Base-by-base conservation (phyloP, 495 filamentous ascomycete species). In the Xylaria intraflava region DNA sequence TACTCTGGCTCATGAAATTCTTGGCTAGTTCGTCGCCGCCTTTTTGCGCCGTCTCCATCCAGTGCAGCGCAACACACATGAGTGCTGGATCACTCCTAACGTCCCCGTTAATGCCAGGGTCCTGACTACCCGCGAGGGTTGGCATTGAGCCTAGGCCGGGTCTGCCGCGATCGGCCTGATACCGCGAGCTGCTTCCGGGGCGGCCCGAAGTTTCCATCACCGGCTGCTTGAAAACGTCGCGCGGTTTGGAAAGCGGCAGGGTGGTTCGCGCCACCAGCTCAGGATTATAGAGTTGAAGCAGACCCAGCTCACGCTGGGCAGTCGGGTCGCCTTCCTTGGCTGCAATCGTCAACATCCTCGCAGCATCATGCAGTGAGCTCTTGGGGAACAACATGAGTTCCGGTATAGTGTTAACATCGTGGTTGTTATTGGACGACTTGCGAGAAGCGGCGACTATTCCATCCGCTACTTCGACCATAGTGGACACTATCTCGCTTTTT, bases 41-140 rank as follows among this genome's bases (percentile, higher is more conserved):
- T 47, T 75, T 81, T 52, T 88, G 86, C 36, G 88, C 90, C 56
- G 91, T 73, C 73, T 90, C 90, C 93, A 97, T 97, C 93, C 93
- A 98, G 72, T 98, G 93, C 63, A 95, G 86, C 3, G 94, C 92
- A 49, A 96, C 78, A 63, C 92, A 96, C 87, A 98, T 95, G 9
- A 89, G 89, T 43, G 86, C 83, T 16, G 93, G 90, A 64, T 98
- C 90, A 46, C 82, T 82, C 38, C 85, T 73, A 12, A 85, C 81
- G 40, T 84, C 82, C 9, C 66, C 65, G 31, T 70, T 72, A 54
- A 66, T 71, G 24, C 60, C 57, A 8, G 66, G 56, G 35, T 67
- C 64, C 46, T 65, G 61, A 50, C 62, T 62, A 35, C 60, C 59
- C 43, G 54, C 58, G 51, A 59, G 56, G 26, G 51, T 45, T 47